Base-by-base conservation (phyloP, 1,284 basidiomycete species). In the Peniophora sp. region DNA sequence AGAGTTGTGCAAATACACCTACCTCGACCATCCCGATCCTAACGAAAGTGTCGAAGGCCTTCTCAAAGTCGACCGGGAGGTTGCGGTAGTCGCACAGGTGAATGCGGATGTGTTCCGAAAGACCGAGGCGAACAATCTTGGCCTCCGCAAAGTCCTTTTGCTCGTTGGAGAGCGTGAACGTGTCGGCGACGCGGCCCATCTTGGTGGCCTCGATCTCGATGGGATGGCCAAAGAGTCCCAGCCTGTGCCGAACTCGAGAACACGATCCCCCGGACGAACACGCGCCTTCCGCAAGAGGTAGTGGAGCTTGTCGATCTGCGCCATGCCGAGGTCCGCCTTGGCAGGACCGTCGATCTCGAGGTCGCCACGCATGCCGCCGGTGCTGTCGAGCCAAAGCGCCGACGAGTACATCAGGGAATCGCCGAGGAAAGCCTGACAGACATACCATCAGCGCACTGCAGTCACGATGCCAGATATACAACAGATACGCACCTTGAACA, bases 361-460 rank as follows among this genome's bases (percentile, higher is more conserved):
- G 53, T 89, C 86, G 1, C 85, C 86, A 46, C 78, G 74, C 51
- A 85, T 75, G 45, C 83, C 85, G 54, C 82, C 80, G 64, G 92
- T 89, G 8, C 76, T 73, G 39, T 85, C 79, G 48, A 70, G 72
- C 82, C 88, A 94, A 47, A 93, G 76, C 2, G 81, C 91, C 61
- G 89, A 93, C 0, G 89, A 92, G 67, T 95, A 95, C 78, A 92
- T 94, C 92, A 96, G 95, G 66, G 95, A 92, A 49, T 76, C 72
- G 58, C 84, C 87, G 20, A 95, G 71, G 72, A 95, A 94, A 10
- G 88, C 83, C 77, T 87, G 53, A 24, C 16, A n/a, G 14, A 24
- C 3, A 9, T 20, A 2, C 27, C 3, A 19, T 8, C 12, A 35
- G 52, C 17, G 24, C 23, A 3, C 16, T 10, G 12, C 3, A 10